These are phyloP conservation scores for Colletotrichum godetiae DNA, from an alignment of 2,329 filamentous ascomycete genomes.

Conservation along the genomic window DNA sequence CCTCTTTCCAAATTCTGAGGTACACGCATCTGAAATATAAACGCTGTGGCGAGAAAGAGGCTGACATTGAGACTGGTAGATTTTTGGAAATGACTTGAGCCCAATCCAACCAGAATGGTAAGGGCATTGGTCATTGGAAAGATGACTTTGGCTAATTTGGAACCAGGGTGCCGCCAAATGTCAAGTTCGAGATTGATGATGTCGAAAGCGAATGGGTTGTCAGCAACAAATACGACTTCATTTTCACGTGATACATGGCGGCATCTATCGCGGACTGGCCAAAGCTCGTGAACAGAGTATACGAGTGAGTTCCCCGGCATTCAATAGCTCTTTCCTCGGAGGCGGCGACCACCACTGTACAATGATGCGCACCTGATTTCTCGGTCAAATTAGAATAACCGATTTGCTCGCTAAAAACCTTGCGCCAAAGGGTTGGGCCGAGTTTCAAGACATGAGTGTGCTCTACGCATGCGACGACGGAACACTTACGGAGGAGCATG, in stretches of 20 bases:
- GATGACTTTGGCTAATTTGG: neutral
- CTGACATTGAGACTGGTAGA: neutral
- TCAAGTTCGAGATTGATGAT: constrained; percentile 48
- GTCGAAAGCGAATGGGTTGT: constrained; percentile 43
- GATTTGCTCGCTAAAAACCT: constrained; percentile 37
- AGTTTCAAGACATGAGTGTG: constrained; percentile 39
- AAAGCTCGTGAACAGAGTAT: constrained; percentile 38
- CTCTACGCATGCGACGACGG: constrained; percentile 40
- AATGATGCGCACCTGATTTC: too few species aligned
- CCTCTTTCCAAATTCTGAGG: constrained; percentile 12
- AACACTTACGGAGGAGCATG: constrained; percentile 28
- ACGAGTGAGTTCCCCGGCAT: constrained; percentile 21
- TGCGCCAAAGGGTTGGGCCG: constrained; percentile 47
- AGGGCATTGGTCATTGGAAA: too few species aligned
- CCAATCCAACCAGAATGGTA: constrained; percentile 44
- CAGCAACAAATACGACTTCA: constrained; percentile 45
- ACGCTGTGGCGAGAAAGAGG: neutral
- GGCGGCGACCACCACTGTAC: too few species aligned
- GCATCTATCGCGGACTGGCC: constrained; percentile 48
- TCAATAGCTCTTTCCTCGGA: too few species aligned
- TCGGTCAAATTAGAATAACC: too few species aligned
- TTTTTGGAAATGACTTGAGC: constrained; percentile 43
- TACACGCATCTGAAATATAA: constrained; percentile 7
- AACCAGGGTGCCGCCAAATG: constrained; percentile 43
- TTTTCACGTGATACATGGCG: constrained; percentile 49